Conservation (phyloP, 768 basidiomycete species). For the Mrakia gelida region DNA sequence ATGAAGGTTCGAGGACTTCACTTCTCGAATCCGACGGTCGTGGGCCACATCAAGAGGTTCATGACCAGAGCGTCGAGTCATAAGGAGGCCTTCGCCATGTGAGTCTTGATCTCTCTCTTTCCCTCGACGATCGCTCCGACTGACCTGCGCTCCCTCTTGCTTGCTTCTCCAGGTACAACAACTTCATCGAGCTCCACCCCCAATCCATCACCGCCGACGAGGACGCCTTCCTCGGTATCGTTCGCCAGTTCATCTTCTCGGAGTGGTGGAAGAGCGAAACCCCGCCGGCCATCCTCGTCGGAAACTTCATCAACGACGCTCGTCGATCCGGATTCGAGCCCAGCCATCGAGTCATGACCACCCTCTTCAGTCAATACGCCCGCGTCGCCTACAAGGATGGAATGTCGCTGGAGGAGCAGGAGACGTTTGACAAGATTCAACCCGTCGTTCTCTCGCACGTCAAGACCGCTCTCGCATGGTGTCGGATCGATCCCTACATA, state of each 20-base stretch:
- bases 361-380: conserved; percentile 20
- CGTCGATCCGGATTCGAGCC: conserved; percentile 23
- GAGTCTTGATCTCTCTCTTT: background rate
- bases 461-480: conserved; percentile 18
- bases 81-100: conserved; percentile 23
- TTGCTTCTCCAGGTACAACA: conserved; percentile 11
- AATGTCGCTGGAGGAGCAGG: conserved; percentile 10
- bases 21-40: conserved; percentile 7
- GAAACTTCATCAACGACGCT: conserved; percentile 27
- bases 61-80: conserved; percentile 15
- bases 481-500: conserved; percentile 28
- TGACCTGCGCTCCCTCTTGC: background rate
- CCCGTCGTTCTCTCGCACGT: conserved; percentile 16
- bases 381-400: conserved; percentile 20
- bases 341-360: conserved; percentile 22
- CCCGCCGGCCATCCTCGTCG: background rate
- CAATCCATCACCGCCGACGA: conserved; percentile 21
- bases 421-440: conserved; percentile 6
- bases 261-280: background rate
- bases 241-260: conserved; percentile 13
- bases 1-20: conserved; percentile 24
- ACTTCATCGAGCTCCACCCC: conserved; percentile 22
- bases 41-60: conserved; percentile 22
- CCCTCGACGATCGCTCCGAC: background rate
- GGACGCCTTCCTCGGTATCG: conserved; percentile 21